Base-by-base conservation (phyloP, 2,329 filamentous ascomycete genomes). In the Alternaria sp. region DNA sequence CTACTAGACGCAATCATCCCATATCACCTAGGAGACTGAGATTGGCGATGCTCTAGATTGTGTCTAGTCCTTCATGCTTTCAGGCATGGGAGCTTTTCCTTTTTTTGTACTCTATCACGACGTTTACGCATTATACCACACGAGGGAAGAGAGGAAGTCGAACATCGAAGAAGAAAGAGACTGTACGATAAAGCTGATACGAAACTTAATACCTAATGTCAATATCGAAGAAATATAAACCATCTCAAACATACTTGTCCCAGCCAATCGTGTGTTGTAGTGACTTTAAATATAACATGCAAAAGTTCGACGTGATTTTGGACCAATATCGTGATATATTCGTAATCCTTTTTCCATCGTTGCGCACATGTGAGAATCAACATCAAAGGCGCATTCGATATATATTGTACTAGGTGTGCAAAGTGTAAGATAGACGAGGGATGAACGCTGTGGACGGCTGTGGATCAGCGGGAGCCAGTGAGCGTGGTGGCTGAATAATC, bases 81-180 rank as follows among this genome's bases (percentile, higher is more conserved):
- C 9, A 5, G 14, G 57, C 57, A 46, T 18, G 24, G 8, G 8
- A 5, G 1, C 4, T 57, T 6, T 57, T 26, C 24, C 41, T 51
- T 60, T 36, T 36, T 16, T 36, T 60, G 55, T 54, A 48, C 53
- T 49, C 52, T 65, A 54, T 54, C 18, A 60, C 41, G 57, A 60
- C 57, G 36, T 55, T 56, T 59, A 68, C 41, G 70, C 64, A 65
- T 66, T 63, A 74, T 74, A 72, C 67, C 68, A 69, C 51, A 60
- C 64, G 54, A 56, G 62, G 32, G 47, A 30, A 54, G 39, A 38
- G 28, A 28, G 20, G 24, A 38, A 42, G 44, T 52, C 51, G 44
- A 7, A 57, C 30, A 56, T 42, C 8, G 22, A 30, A 46, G 18
- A 36, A 14, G 32, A 16, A 12, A 18, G 34, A 39, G n/a, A 30